Conservation (phyloP, 768 basidiomycete species). For the Macrolepiota fuliginosa region DNA sequence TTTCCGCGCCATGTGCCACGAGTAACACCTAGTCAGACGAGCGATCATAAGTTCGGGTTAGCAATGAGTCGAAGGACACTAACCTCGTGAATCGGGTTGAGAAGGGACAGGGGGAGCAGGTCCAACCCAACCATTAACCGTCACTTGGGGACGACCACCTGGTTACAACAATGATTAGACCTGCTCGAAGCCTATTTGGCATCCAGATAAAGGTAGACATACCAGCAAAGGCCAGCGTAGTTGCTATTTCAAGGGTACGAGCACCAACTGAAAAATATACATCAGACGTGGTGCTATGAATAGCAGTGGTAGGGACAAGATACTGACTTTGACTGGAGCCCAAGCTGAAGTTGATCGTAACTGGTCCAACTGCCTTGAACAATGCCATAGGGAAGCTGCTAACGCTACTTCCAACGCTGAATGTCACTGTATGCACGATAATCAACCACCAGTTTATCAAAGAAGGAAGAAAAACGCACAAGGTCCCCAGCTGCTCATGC, state of each 20-base stretch:
- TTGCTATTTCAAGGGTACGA: conserved; percentile 32
- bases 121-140: conserved; percentile 29
- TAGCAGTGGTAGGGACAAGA: neutral
- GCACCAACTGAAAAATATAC: conserved; percentile 21
- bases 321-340: conserved; percentile 23
- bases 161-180: neutral
- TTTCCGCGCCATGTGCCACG: conserved; percentile 37
- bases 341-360: conserved; percentile 28
- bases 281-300: neutral
- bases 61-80: neutral
- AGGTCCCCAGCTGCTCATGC: conserved; percentile 33
- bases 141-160: conserved; percentile 32
- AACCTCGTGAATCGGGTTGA: conserved; percentile 31
- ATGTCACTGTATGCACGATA: conserved; percentile 22
- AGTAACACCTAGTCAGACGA: conserved; percentile 24
- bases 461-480: conserved; percentile 14
- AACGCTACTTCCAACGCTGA: conserved; percentile 26
- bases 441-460: neutral
- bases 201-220: neutral
- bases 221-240: conserved; percentile 35
- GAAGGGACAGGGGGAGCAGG: conserved; percentile 28
- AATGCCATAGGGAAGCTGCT: conserved; percentile 32
- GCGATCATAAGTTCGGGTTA: neutral
- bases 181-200: neutral
- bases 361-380: conserved; percentile 34